Evolutionary conservation across 2,329 filamentous ascomycete genomes (phyloP).

Genomic region (Ilyonectria mors-panacis): DNA sequence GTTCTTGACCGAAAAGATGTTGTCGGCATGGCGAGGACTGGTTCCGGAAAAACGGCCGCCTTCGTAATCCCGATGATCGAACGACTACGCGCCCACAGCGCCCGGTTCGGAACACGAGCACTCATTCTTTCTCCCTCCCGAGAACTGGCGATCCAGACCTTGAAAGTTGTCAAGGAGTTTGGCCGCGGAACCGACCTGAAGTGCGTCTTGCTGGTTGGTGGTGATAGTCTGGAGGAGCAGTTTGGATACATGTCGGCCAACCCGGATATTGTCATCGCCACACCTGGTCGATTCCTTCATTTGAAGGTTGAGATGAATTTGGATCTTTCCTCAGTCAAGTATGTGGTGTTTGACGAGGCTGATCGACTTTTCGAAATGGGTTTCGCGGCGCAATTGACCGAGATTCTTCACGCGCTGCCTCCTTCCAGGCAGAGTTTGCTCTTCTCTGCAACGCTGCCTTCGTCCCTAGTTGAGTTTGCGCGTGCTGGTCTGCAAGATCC

Average conservation of each 20-base stretch:
- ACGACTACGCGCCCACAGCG: constrained; percentile 88
- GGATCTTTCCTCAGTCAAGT: constrained; percentile 90
- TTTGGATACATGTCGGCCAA: constrained; percentile 94
- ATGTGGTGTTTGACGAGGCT: constrained; percentile 98
- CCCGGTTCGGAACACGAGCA: constrained; percentile 86
- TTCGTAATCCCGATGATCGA: constrained; percentile 99
- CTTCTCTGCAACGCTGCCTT: constrained; percentile 95
- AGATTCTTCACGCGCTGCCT: constrained; percentile 92
- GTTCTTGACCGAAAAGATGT: constrained; percentile 93
- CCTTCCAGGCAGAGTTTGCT: constrained; percentile 88
- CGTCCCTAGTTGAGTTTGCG: constrained; percentile 95
- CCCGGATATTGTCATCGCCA: constrained; percentile 97
- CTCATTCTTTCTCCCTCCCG: constrained; percentile 93
- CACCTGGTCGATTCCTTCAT: constrained; percentile 95
- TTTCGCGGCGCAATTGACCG: constrained; percentile 91
- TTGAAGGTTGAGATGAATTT: constrained; percentile 96
- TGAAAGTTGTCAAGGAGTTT: constrained; percentile 97
- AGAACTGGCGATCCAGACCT: constrained; percentile 93
- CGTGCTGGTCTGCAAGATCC: constrained; percentile 94
- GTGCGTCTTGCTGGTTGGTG: constrained; percentile 91
- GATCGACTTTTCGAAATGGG: constrained; percentile 99
- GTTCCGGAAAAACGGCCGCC: constrained; percentile 97
- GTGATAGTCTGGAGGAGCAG: constrained; percentile 95
- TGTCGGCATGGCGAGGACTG: constrained; percentile 99
- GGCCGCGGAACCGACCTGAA: constrained; percentile 91